A percentile compares a stretch with the other conserved stretches of the same genome.
phyloP scores from a whole-genome alignment of 2,329 filamentous ascomycete species.

The Aspergillus udagawae region DNA sequence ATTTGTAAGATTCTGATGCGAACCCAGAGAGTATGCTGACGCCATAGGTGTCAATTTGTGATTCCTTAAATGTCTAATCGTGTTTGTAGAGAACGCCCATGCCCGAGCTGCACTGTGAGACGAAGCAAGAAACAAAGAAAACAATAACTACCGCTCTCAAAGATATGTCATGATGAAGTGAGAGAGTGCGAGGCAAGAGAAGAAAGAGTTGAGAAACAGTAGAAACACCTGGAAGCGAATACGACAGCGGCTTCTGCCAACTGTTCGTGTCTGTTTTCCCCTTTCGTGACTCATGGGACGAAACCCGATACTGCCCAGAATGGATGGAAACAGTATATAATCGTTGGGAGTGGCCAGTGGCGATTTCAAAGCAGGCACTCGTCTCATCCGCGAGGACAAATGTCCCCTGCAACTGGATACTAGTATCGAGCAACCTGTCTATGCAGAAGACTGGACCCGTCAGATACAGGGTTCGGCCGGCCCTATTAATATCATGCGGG shows the following conservation, averaged over 20 bases:
- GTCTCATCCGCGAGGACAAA: background rate
- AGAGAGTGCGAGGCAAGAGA: background rate
- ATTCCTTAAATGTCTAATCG: constrained; percentile 5
- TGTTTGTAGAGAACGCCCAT: constrained; percentile 4
- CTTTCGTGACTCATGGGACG: background rate
- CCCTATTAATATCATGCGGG: constrained; percentile 1
- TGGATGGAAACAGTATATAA: background rate
- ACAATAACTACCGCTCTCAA: background rate
- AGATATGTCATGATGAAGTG: constrained; percentile 1
- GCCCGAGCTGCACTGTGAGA: constrained; percentile 1
- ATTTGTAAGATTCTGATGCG: background rate
- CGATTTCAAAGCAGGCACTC: background rate
- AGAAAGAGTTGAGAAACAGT: background rate
- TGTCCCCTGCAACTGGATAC: constrained; percentile 5
- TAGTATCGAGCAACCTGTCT: background rate
- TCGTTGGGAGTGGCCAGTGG: background rate
- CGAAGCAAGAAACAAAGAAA: background rate
- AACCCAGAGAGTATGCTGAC: background rate
- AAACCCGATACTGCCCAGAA: background rate
- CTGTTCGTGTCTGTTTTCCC: background rate
- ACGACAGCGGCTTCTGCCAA: background rate
- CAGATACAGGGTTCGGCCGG: constrained; percentile 6
- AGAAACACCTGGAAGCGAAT: background rate
- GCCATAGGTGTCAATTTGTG: background rate
- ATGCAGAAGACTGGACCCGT: constrained; percentile 4